Base-by-base conservation (phyloP, 23 red algal genomes). In the Cyanidioschyzon merolae region DNA sequence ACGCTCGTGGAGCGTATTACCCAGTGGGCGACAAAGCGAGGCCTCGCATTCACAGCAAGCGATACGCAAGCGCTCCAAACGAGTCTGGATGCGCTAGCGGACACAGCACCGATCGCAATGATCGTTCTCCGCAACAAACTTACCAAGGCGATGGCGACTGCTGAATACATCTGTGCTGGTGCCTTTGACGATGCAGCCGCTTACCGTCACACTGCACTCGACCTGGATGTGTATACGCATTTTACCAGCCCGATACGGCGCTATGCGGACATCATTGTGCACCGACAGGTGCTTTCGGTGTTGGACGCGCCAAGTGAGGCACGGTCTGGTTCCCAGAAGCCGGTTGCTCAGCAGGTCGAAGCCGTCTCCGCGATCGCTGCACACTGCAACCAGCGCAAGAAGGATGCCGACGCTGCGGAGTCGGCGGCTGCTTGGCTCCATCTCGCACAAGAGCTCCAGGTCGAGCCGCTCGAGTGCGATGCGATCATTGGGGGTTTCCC, bases 221-320 rank as follows among this genome's bases (percentile, higher is more conserved):
- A 88, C 26, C 79, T 88, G 24, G 84, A 84, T 31, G 79, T 98
- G 37, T 98, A 98, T 75, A 98, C 94, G 39, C 94, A 98, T 75
- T 98, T 98, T 78, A 98, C 94, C 71, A 90, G 87, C 15, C 94
- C 94, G 0, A 98, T 98, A 68, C 85, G 94, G 35, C 83, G 94
- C 38, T 98, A 98, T 75, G 94, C 94, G 63, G 63, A 71, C 30
- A 15, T 71, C 29, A 27, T 71, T 3, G 63, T 71, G 12, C 63
- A 71, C 30, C 63, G 63, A 27, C 63, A 71, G 30, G 21, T 71
- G 63, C 63, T 71, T 25, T 25, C 29, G 63, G 63, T 32, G 63
- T 7, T 71, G n/a, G 32, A 25, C 7, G 12, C 63, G 16, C 2
- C 29, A 7, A 3, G 12, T 3, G 63, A 25, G 16, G 63, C 12